Base-by-base conservation (phyloP, 169 alveolate species). In the Ichthyophthirius multifiliis region DNA sequence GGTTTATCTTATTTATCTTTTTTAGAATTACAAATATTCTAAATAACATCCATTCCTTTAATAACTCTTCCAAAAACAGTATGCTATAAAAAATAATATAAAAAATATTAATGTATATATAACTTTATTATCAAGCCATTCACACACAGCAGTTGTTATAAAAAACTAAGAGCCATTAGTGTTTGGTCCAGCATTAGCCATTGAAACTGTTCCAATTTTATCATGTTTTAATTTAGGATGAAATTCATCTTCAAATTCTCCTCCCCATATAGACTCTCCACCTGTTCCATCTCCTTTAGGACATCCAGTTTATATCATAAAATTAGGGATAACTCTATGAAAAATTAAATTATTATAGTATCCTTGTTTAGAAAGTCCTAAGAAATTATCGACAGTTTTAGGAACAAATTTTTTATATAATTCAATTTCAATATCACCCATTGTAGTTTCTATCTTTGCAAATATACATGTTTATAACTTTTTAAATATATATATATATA, bases 201-300 rank as follows among this genome's bases (percentile, higher is more conserved):
- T 98, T 31, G 99, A 94, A 15, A 98, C 95, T 43, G 97, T 93
- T 82, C 96, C 97, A 5, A 99, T 98, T 63, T 96, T 83, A 82
- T 97, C 98, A 91, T 97, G 99, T 84, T 95, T 97, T 35, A 97
- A 93, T 18, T 95, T 90, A 46, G 95, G 98, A 83, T 94, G 95
- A 77, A 96, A 95, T 89, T 98, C 99, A 89, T 98, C 99, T 63
- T 97, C 99, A 83, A 98, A 98, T 76, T 97, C 98, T 45, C 87
- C 91, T 5, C 99, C 99, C 92, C 97, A 97, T 74, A 96, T 96
- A 63, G 98, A 93, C 71, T 91, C 94, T 32, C 99, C 99, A 4
- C 99, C 99, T 20, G 99, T 97, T 35, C 99, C 99, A 90, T 98
- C 98, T 6, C 99, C 99, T 64, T 93, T 90, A 6, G 99, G 99